Evolutionary conservation across 306 rosid species (phyloP), one percentile per base, ranked within the genome.

Genomic region (Cicer cuneatum): DNA sequence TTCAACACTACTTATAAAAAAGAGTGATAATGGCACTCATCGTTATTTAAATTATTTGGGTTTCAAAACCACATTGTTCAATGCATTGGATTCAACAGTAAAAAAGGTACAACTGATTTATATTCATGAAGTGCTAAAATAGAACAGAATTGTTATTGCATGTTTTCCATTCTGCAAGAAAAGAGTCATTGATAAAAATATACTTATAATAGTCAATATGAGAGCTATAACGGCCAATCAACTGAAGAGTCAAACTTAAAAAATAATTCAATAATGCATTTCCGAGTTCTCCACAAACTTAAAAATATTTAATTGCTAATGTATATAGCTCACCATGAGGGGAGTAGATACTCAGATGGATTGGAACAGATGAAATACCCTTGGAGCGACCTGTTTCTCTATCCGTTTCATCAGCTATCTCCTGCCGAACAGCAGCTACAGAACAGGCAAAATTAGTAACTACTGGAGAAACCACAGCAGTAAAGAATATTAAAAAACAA

Each of bases 381-480:
- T 83, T 95, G 67, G 74, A 2, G 57, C 97, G 98, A 21, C 99
- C 99, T 49, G 98, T 95, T 85, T 92, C 98, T 83, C 99, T 86
- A 71, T 95, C 99, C 1, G 99, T 92, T 89, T 95, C 99, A 33
- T 95, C 99, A 76, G 87, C 45, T 37, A 95, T 95, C 84, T 95
- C 99, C 85, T 92, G 96, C 80, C 99, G 87, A 80, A 90, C 98
- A 81, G 96, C 89, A 87, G 96, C 99, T 95, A 84, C 73, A 82
- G 58, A 77, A 77, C 63, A 80, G 33, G 66, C n/a, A 67, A 64
- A 76, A 18, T 82, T 73, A 76, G 81, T 24, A 58, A 56, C 64
- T 46, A 56, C 7, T 7, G 69, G 62, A 57, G 83, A 69, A 48
- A 81, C 69, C 73, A 80, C 77, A 85, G 63, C 63, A 77, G 42